Evolutionary conservation across 78 protist species (phyloP).

Genomic region (Anaeramoeba flamelloides): DNA sequence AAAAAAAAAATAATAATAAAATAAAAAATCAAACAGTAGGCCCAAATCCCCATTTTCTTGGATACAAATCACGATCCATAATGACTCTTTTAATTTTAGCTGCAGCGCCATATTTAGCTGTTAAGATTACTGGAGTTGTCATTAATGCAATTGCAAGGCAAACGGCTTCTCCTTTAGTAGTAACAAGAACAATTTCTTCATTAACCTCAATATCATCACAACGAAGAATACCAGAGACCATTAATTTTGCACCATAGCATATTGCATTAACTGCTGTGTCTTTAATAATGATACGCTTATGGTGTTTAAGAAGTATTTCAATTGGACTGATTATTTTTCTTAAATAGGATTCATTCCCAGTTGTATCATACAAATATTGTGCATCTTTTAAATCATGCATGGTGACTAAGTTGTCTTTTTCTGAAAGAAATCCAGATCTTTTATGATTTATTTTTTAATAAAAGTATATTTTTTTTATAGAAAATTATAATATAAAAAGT

Average conservation of each 20-base stretch:
- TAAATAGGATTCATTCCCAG: conserved; percentile 27
- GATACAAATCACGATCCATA: conserved; percentile 98
- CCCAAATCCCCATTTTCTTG: conserved; percentile 50
- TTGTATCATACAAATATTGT: conserved; percentile 64
- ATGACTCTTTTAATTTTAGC: conserved; percentile 98
- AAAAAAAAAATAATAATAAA: too few species aligned
- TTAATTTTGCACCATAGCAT: conserved; percentile 95
- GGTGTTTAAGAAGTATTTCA: conserved; percentile 65
- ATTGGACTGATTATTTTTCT: conserved; percentile 85
- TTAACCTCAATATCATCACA: conserved; percentile 77
- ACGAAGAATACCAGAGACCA: conserved; percentile 95
- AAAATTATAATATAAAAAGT: too few species aligned
- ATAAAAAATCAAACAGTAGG: too few species aligned
- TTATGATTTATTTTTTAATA: conserved; percentile 44
- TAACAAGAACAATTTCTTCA: conserved; percentile 89
- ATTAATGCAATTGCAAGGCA: conserved; percentile 94
- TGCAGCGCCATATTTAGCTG: conserved; percentile 92
- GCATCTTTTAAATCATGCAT: conserved; percentile 99
- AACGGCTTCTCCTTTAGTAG: conserved; percentile 98
- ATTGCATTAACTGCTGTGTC: conserved; percentile 97
- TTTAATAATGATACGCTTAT: conserved; percentile 94
- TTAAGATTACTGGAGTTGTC: conserved; percentile 81
- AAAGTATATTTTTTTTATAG: too few species aligned
- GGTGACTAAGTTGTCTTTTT: conserved; percentile 71
- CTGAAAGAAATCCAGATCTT: conserved; percentile 68